Conservation (phyloP, 257 asterid species). For the Scutellaria baicalensis region DNA sequence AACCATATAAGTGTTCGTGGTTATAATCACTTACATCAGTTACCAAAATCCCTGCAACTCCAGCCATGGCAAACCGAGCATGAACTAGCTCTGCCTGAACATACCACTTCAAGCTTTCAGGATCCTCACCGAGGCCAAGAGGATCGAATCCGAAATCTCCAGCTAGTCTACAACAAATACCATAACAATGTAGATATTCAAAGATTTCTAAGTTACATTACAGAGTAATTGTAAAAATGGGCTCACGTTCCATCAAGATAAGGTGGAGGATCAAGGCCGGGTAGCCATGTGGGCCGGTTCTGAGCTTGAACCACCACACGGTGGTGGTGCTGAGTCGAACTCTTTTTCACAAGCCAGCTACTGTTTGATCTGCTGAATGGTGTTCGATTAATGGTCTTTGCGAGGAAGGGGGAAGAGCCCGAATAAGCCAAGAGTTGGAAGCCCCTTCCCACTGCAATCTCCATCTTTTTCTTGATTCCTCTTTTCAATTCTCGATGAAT, state of each 20-base stretch:
- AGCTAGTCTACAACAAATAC: conserved; percentile 43
- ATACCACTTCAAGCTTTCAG: conserved; percentile 80
- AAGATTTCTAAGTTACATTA: background rate
- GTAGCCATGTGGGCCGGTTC: conserved; percentile 86
- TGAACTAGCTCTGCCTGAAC: conserved; percentile 91
- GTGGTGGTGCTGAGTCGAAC: conserved; percentile 14
- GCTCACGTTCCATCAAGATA: conserved; percentile 88
- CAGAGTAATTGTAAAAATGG: background rate
- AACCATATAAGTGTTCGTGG: background rate
- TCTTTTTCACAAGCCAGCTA: conserved; percentile 22
- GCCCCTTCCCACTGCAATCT: conserved; percentile 39
- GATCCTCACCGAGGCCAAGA: conserved; percentile 88
- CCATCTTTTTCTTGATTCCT: conserved; percentile 31
- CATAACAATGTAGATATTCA: background rate
- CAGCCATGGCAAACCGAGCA: conserved; percentile 94
- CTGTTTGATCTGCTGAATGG: conserved; percentile 21
- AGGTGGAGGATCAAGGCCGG: conserved; percentile 88
- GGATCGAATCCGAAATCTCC: conserved; percentile 96
- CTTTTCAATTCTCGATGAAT: background rate
- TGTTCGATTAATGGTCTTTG: conserved; percentile 24
- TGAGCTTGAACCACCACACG: conserved; percentile 45
- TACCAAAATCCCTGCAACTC: conserved; percentile 79
- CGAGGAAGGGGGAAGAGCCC: conserved; percentile 27
- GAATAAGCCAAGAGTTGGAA: conserved; percentile 41
- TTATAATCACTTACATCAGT: conserved; percentile 50